Evolutionary conservation across 805 yeast species (phyloP), one percentile per base, ranked within the genome.

Genomic region (Monosporozyma servazzii): DNA sequence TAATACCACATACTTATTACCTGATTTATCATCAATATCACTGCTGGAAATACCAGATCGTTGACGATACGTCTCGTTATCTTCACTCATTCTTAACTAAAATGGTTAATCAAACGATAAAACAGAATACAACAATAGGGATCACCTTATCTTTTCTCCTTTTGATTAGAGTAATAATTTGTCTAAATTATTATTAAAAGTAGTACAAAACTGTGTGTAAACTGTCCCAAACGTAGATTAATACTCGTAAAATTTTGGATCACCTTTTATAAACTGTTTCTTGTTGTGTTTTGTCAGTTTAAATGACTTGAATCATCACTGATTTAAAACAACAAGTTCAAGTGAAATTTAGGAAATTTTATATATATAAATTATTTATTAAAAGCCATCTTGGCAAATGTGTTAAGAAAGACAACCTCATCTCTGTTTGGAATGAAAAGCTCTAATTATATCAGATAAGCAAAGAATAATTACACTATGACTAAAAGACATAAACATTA

Each of bases 401-500:
- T 33, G 37, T 33, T 11, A 33, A 33, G 25, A n/a, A 11, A n/a
- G 41, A 5, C 11, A 21, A 41, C 29, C 29, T 41, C 44, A 37
- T 37, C 41, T 18, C 41, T 9, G 8, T 13, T 37, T 37, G 5
- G 8, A 18, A n/a, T n/a, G 3, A 2, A 18, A 13, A 20, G 3
- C 8, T 8, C 13, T 5, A 33, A n/a, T 15, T 3, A 13, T 30
- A 11, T 3, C 9, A 30, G 15, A 7, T 18, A 36, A 10, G 37
- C 37, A 31, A 7, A 31, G 37, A 31, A 5, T 13, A 36, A 17
- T 36, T 5, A 7, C 3, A 25, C 13, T 2, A 67, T 66, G 70
- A 68, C 67, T 5, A 66, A 63, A 52, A 62, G 69, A 50, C 67
- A 61, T 41, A 64, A 59, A 48, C 68, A 58, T 52, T 62, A 58